Percentiles rank a stretch among this genome's conserved stretches.
Evolutionary conservation across 108 stramenopile genomes (phyloP).

Genomic region (Cyclotella atomus): DNA sequence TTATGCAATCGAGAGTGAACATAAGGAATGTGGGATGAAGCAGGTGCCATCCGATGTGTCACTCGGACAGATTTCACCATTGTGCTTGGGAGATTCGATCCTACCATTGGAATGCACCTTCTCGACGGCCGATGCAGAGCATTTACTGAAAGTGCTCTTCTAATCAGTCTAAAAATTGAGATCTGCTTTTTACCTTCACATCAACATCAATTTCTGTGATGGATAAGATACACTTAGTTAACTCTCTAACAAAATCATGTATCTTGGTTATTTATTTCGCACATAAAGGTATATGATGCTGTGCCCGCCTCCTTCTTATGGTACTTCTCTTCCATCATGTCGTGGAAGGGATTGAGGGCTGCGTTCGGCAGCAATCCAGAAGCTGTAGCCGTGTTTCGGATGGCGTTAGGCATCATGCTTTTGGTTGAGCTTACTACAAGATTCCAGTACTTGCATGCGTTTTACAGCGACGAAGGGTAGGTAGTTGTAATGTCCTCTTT

Average conservation of each 20-base stretch:
- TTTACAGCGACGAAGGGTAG: constrained; percentile 83
- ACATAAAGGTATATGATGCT: not conserved
- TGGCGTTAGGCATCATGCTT: constrained; percentile 68
- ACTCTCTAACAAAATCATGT: not conserved
- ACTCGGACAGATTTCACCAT: not conserved
- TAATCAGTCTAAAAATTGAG: no score
- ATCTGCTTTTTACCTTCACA: no score
- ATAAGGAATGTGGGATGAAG: not conserved
- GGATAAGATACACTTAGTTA: not conserved
- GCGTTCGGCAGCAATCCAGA: constrained; percentile 59
- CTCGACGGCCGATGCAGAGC: not conserved
- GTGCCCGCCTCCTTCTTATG: no score
- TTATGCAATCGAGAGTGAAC: not conserved
- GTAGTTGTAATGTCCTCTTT: constrained; percentile 2
- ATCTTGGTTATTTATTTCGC: not conserved
- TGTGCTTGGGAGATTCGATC: not conserved
- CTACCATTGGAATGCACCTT: not conserved
- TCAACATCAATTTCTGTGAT: not conserved
- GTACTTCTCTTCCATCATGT: no score
- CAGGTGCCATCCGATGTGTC: not conserved
- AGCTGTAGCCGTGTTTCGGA: constrained; percentile 74
- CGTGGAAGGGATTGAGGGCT: constrained; percentile 35
- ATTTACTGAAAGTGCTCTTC: not conserved
- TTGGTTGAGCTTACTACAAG: constrained; percentile 63
- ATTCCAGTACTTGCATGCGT: constrained; percentile 79